Evolutionary conservation across 1,139 yeast species (phyloP), one percentile per base, ranked within the genome.

Genomic region (Spathaspora jeffriesii): DNA sequence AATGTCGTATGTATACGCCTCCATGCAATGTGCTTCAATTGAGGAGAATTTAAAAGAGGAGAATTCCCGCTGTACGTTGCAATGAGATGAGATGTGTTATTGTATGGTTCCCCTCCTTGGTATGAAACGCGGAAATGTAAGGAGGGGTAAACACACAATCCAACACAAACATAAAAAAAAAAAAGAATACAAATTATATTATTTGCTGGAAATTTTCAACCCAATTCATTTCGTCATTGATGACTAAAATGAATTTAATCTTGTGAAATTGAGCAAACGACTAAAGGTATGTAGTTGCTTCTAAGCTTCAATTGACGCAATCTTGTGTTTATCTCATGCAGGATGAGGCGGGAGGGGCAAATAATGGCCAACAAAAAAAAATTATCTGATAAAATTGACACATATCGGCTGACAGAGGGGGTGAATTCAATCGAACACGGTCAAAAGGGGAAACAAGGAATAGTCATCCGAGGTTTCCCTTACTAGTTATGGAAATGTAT

Each of bases 281-380:
- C 3, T 25, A 5, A 10, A 25, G 3, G 28, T 25, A 25, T 5
- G 28, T 25, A 10, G 15, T 30, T 14, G 18, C n/a, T n/a, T n/a
- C n/a, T n/a, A n/a, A n/a, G n/a, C n/a, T n/a, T n/a, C n/a, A n/a
- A n/a, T n/a, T n/a, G 38, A 14, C 22, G 38, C 11, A 11, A 5
- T 18, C 20, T 10, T 18, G 18, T 14, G 23, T 34, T 30, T 30
- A 30, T 30, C 38, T 17, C 22, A 2, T 14, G 4, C 23, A 18
- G 14, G 14, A 18, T 4, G 28, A 25, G 13, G 28, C 28, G 17
- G 32, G 23, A 34, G 38, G 38, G 38, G 38, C 38, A 34, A 18
- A 34, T 34, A 34, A 34, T 34, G 38, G 38, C 38, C 38, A 34
- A 34, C 38, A 34, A 34, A 34, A 34, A 34, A 34, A 34, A 6